Percentiles rank a stretch among this genome's conserved stretches.
Evolutionary conservation across 2,329 filamentous ascomycete species (phyloP).

Genomic region (Fonsecaea monophora): DNA sequence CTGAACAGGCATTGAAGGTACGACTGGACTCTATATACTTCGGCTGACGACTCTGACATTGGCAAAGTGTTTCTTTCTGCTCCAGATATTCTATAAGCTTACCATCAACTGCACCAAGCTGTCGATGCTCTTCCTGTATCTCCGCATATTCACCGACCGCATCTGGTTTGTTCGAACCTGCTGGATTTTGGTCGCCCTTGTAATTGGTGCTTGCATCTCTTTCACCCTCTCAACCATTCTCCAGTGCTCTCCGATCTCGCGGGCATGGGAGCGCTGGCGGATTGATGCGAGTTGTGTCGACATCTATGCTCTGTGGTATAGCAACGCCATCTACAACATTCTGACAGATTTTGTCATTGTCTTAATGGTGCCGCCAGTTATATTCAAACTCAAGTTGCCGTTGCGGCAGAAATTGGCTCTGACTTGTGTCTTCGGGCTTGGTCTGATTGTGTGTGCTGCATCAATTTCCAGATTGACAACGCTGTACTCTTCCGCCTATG

Average conservation of each 20-base stretch:
- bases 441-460: constrained; percentile 37
- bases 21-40: not conserved
- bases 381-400: constrained; percentile 44
- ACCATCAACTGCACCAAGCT: constrained; percentile 62
- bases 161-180: constrained; percentile 55
- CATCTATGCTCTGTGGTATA: constrained; percentile 54
- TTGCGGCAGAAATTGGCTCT: constrained; percentile 59
- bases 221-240: constrained; percentile 56
- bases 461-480: constrained; percentile 47
- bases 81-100: constrained; percentile 63
- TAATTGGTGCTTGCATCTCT: constrained; percentile 56
- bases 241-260: constrained; percentile 58
- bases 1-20: constrained; percentile 36
- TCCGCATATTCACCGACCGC: constrained; percentile 59
- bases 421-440: constrained; percentile 48
- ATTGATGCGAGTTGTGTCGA: constrained; percentile 24
- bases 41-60: constrained; percentile 6
- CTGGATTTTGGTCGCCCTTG: constrained; percentile 51
- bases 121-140: constrained; percentile 62
- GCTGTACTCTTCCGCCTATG: constrained; percentile 40
- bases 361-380: constrained; percentile 45
- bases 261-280: constrained; percentile 53
- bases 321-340: constrained; percentile 53
- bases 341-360: constrained; percentile 47
- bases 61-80: constrained; percentile 57